Evolutionary conservation across 306 rosid species (phyloP), one percentile per base, ranked within the genome.

Genomic region (Elaeagnus macrophylla): DNA sequence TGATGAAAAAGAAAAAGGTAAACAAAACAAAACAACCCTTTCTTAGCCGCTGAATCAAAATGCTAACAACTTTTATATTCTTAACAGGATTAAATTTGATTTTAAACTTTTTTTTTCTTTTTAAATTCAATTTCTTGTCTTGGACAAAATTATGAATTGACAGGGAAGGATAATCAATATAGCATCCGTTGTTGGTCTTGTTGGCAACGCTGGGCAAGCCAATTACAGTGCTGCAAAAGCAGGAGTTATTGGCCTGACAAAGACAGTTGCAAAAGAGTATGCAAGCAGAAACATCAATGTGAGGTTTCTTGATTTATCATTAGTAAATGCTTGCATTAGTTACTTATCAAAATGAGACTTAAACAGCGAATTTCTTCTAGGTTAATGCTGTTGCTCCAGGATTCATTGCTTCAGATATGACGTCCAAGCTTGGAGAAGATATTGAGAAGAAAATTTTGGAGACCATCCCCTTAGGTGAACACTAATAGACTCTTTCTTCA

Each of bases 201-300:
- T 86, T 64, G 97, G 97, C 62, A 91, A 86, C 45, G 89, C 57
- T 40, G 97, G 97, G 54, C 97, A 91, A 84, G 95, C 95, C 72
- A 91, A 91, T 71, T 91, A 91, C 59, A 84, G 96, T 80, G 96
- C 97, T 57, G 97, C 97, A 57, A 91, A 91, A 73, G 96, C 97
- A 48, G 97, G 97, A 71, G 97, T 91, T 39, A 91, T 91, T 68
- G 97, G 97, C 71, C 72, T 91, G 41, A 84, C 97, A 19, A 91
- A 86, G 79, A 1, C 81, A 40, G 95, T 91, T 71, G 94, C 97
- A 36, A 91, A 75, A 82, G 97, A 86, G 69, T 86, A 82, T 57
- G 60, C 97, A 14, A 82, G 96, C 84, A 70, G 97, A 78, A 78
- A 74, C 81, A 86, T 91, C 77, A 91, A 77, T 39, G 97, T 84